phyloP scores from a whole-genome alignment of 1,139 yeast species.

The Taphrina pruni region DNA sequence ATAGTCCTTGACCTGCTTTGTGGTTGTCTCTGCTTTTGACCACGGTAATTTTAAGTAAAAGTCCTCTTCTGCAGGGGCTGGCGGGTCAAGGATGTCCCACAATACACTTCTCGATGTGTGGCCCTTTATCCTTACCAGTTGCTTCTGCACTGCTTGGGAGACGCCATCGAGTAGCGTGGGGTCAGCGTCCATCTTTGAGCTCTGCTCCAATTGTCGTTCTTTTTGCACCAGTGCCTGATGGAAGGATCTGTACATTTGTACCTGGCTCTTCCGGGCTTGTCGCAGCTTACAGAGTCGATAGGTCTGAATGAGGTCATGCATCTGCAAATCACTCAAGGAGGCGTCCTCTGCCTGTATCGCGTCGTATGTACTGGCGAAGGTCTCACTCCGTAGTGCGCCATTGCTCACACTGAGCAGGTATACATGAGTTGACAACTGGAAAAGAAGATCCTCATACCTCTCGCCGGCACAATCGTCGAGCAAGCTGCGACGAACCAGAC shows the following conservation, averaged over 20 bases:
- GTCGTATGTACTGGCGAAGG: neutral
- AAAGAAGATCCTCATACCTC: constrained; percentile 24
- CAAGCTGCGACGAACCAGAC: constrained; percentile 24
- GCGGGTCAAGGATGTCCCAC: neutral
- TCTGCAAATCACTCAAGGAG: neutral
- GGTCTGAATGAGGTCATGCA: constrained; percentile 17
- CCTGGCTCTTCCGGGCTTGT: neutral
- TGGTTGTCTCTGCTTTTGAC: neutral
- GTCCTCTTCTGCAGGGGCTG: neutral
- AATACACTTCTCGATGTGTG: neutral
- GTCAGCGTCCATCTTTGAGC: neutral
- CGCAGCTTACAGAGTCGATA: constrained; percentile 21
- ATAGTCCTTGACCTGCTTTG: neutral
- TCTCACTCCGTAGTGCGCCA: neutral
- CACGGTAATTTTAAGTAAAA: constrained; percentile 6
- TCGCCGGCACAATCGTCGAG: constrained; percentile 32
- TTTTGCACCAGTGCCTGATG: neutral
- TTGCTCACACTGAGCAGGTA: neutral
- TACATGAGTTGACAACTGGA: constrained; percentile 9
- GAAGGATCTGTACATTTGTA: neutral
- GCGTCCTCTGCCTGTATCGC: neutral
- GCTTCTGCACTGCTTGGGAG: constrained; percentile 8
- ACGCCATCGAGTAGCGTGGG: too few species aligned
- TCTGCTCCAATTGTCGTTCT: neutral
- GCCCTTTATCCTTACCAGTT: neutral